A percentile compares a stretch with the other conserved stretches of the same genome.
Conservation (phyloP, 2,329 filamentous ascomycete genomes). For the Passalora sequoiae region DNA sequence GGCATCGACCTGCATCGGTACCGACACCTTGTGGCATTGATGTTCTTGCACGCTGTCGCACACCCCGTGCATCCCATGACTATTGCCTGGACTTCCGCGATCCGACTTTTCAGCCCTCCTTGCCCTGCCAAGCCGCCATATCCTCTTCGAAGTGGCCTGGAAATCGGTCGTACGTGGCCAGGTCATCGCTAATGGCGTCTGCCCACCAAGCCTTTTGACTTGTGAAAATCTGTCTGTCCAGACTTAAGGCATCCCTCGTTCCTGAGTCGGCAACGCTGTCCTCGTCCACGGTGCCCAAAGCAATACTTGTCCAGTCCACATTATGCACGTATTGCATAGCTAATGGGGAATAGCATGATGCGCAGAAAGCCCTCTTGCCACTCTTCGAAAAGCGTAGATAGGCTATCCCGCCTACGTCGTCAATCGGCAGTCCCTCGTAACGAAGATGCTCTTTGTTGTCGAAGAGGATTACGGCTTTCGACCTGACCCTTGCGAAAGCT, state of each 20-base stretch:
- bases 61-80: no score
- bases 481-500: constrained; percentile 17
- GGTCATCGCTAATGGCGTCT: constrained; percentile 16
- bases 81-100: no score
- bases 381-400: constrained; percentile 14
- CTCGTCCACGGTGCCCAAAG: constrained; percentile 20
- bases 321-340: constrained; percentile 23
- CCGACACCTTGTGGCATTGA: no score
- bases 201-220: constrained; percentile 22
- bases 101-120: constrained; percentile 1
- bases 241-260: constrained; percentile 16
- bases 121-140: constrained; percentile 7
- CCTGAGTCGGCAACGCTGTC: constrained; percentile 12
- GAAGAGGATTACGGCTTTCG: constrained; percentile 15
- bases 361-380: constrained; percentile 21
- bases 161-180: constrained; percentile 15
- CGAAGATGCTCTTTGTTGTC: constrained; percentile 17
- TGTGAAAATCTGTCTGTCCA: constrained; percentile 19
- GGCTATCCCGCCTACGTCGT: constrained; percentile 15
- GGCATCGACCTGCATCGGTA: no score
- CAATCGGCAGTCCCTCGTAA: constrained; percentile 21
- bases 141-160: constrained; percentile 13
- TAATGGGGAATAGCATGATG: constrained; percentile 18
- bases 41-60: no score
- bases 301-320: constrained; percentile 10